A percentile compares a stretch with the other conserved stretches of the same genome.
phyloP scores from a whole-genome alignment of 2,329 filamentous ascomycete species.

The Penicillium sp. region DNA sequence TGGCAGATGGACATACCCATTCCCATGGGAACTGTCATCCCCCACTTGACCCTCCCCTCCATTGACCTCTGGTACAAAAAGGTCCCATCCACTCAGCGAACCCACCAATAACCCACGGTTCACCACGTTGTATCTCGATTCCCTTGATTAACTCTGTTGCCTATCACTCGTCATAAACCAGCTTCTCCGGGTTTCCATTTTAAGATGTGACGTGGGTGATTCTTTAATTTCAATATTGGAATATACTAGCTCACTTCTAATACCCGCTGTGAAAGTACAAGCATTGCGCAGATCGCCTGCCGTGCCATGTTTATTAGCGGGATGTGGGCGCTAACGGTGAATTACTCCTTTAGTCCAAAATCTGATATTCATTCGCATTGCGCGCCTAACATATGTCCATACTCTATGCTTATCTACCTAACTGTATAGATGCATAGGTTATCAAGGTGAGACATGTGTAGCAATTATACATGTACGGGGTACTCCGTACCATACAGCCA shows the following conservation, averaged over 20 bases:
- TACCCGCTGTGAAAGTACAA: not conserved
- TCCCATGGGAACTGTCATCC: not conserved
- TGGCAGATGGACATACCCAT: not conserved
- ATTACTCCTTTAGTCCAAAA: not conserved
- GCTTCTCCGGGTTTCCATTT: not conserved
- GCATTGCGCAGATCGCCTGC: constrained; percentile 1
- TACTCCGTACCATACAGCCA: not conserved
- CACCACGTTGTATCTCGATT: not conserved
- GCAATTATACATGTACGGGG: not conserved
- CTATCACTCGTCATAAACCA: not conserved
- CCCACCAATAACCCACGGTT: not conserved
- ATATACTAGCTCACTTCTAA: not conserved
- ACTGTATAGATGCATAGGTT: not conserved
- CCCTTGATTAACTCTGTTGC: not conserved
- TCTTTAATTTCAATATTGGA: not conserved
- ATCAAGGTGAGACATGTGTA: not conserved
- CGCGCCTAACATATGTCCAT: not conserved
- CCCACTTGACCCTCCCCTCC: too few relatives aligned
- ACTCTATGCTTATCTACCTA: not conserved
- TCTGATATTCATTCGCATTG: too few relatives aligned
- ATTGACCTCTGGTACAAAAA: too few relatives aligned
- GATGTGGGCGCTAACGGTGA: not conserved
- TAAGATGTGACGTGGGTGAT: not conserved
- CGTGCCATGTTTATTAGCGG: not conserved
- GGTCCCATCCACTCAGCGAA: not conserved